Conservation (phyloP, 2,329 filamentous ascomycete genomes). For the Trichoderma brevicompactum region DNA sequence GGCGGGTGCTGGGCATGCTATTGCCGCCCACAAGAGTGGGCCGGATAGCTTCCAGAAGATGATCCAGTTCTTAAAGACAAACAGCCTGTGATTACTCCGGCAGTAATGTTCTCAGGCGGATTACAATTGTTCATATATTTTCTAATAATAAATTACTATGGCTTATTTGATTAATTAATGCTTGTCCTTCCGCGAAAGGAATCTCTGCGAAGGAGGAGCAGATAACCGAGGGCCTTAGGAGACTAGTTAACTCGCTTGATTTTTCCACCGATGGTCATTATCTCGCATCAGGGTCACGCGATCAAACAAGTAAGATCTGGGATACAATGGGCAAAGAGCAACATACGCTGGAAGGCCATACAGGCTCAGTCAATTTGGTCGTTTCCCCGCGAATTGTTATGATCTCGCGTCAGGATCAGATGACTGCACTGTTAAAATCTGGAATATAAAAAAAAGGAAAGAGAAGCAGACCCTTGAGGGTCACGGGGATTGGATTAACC, state of each 20-base stretch:
- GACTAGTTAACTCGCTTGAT: too few species aligned
- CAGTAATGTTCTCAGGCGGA: background rate
- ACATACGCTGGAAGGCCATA: too few species aligned
- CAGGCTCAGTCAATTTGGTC: too few species aligned
- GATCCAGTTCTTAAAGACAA: conserved; percentile 3
- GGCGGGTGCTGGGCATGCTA: conserved; percentile 11
- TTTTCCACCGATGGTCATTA: too few species aligned
- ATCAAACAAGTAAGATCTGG: too few species aligned
- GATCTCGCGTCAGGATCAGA: too few species aligned
- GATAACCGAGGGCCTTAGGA: too few species aligned
- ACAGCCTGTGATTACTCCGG: background rate
- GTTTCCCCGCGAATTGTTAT: too few species aligned
- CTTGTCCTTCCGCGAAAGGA: background rate
- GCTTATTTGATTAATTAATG: background rate
- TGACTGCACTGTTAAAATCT: conserved; percentile 3
- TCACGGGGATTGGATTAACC: background rate
- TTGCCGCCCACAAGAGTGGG: conserved; percentile 14
- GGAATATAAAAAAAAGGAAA: background rate
- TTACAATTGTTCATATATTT: background rate
- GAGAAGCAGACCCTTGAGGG: conserved; percentile 26
- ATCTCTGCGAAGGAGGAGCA: background rate
- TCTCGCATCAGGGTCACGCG: too few species aligned
- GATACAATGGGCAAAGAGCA: too few species aligned
- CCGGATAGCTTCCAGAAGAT: conserved; percentile 12
- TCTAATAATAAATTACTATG: background rate